phyloP scores from a whole-genome alignment of 176 grass and related monocot species.

The bread wheat (Triticum aestivum) region DNA sequence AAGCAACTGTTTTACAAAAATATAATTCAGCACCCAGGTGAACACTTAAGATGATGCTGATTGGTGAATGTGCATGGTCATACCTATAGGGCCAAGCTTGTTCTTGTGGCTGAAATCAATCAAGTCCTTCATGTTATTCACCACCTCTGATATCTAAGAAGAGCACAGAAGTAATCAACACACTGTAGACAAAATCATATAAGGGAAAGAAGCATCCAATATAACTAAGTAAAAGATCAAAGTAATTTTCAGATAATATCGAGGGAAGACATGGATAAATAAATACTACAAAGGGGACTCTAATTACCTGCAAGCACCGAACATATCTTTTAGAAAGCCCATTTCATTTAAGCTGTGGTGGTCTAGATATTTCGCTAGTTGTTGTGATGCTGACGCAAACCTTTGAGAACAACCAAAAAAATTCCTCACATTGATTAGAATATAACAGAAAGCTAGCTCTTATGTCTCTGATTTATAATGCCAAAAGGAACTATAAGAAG shows the following conservation, averaged over 20 bases:
- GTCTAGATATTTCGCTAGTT: slow-evolving; percentile 83
- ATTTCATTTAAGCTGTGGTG: slow-evolving; percentile 83
- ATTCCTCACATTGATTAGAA: background rate
- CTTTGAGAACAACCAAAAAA: slow-evolving; percentile 36
- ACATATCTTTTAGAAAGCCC: slow-evolving; percentile 99
- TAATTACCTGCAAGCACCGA: slow-evolving; percentile 85
- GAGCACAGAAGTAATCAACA: slow-evolving; percentile 24
- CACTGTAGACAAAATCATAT: background rate
- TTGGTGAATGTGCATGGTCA: background rate
- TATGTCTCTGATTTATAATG: slow-evolving; percentile 13
- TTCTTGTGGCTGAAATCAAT: slow-evolving; percentile 85
- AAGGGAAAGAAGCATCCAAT: background rate
- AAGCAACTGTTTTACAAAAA: slow-evolving; percentile 6
- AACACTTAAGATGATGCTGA: background rate
- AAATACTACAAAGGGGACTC: background rate
- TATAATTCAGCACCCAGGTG: background rate
- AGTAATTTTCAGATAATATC: background rate
- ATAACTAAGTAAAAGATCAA: background rate
- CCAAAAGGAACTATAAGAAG: background rate
- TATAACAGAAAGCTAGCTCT: background rate
- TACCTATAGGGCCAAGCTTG: slow-evolving; percentile 91
- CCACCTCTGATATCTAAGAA: slow-evolving; percentile 92
- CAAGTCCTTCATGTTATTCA: slow-evolving; percentile 96
- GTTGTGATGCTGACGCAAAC: slow-evolving; percentile 76
- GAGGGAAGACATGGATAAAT: background rate